These are phyloP conservation scores for Syzygium grande DNA, from an alignment of 345 rosid species.

Conservation along the genomic window DNA sequence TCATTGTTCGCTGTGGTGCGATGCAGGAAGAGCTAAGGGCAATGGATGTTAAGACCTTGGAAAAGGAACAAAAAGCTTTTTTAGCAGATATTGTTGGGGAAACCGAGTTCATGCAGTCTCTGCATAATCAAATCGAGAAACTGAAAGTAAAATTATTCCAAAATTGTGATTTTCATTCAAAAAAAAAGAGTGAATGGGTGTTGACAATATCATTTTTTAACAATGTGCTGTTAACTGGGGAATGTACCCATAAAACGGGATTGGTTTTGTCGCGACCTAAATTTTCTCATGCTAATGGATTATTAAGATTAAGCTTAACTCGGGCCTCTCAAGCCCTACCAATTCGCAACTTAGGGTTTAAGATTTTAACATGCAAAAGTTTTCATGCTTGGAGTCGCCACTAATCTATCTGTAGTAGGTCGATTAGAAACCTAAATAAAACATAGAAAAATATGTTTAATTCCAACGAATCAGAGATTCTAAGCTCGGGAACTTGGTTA, in stretches of 20 bases:
- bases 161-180: neutral
- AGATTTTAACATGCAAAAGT: no score
- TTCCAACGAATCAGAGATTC: no score
- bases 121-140: conserved; percentile 40
- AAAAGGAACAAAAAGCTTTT: conserved; percentile 44
- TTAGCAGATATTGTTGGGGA: conserved; percentile 52
- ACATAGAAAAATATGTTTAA: no score
- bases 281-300: no score
- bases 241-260: neutral
- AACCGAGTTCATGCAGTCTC: conserved; percentile 38
- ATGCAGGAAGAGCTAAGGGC: conserved; percentile 52
- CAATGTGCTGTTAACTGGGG: neutral
- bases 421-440: no score
- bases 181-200: neutral
- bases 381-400: no score
- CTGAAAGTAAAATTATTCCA: conserved; percentile 33
- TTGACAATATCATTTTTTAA: neutral
- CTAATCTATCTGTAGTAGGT: no score
- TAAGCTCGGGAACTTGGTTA: no score
- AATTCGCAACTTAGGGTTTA: no score
- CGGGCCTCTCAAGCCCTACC: no score
- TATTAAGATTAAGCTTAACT: no score
- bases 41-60: conserved; percentile 37
- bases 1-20: neutral
- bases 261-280: no score